Percentiles rank a stretch among this genome's conserved stretches.
phyloP scores from a whole-genome alignment of 495 filamentous ascomycete species.

The Cudoniella acicularis region DNA sequence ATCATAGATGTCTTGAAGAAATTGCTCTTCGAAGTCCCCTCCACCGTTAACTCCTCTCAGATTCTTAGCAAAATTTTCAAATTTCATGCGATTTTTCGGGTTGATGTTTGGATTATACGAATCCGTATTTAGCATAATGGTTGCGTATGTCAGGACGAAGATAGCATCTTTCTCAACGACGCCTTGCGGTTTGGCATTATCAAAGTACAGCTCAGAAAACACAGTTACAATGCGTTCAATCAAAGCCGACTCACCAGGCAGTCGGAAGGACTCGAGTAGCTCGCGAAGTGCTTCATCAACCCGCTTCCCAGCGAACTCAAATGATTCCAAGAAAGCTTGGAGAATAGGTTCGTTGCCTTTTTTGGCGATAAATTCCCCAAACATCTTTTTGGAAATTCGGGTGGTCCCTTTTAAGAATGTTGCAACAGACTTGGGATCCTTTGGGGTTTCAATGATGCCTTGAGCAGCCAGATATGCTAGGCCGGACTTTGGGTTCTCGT shows the following conservation, averaged over 20 bases:
- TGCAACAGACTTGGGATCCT: slow-evolving; percentile 70
- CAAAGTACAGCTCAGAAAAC: slow-evolving; percentile 84
- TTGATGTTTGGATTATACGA: slow-evolving; percentile 94
- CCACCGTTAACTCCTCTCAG: slow-evolving; percentile 83
- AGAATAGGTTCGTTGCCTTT: slow-evolving; percentile 77
- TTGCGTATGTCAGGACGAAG: slow-evolving; percentile 88
- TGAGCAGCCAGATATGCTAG: slow-evolving; percentile 80
- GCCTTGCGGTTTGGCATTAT: slow-evolving; percentile 64
- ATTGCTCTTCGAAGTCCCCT: slow-evolving; percentile 79
- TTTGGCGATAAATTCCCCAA: slow-evolving; percentile 93
- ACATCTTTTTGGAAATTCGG: slow-evolving; percentile 80
- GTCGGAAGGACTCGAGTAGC: slow-evolving; percentile 84
- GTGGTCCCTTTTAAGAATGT: slow-evolving; percentile 80
- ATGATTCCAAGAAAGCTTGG: slow-evolving; percentile 75
- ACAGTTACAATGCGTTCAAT: slow-evolving; percentile 89
- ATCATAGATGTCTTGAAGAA: slow-evolving; percentile 84
- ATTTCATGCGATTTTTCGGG: slow-evolving; percentile 72
- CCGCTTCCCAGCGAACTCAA: slow-evolving; percentile 81
- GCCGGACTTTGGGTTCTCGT: slow-evolving; percentile 87
- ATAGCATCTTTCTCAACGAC: slow-evolving; percentile 86
- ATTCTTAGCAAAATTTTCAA: slow-evolving; percentile 77
- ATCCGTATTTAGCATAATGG: slow-evolving; percentile 94
- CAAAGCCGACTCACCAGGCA: slow-evolving; percentile 87
- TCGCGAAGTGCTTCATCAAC: slow-evolving; percentile 88
- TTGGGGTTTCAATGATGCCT: slow-evolving; percentile 73